Percentiles rank a stretch among this genome's conserved stretches.
Evolutionary conservation across 768 basidiomycete genomes (phyloP).

Genomic region (Megacollybia marginata): DNA sequence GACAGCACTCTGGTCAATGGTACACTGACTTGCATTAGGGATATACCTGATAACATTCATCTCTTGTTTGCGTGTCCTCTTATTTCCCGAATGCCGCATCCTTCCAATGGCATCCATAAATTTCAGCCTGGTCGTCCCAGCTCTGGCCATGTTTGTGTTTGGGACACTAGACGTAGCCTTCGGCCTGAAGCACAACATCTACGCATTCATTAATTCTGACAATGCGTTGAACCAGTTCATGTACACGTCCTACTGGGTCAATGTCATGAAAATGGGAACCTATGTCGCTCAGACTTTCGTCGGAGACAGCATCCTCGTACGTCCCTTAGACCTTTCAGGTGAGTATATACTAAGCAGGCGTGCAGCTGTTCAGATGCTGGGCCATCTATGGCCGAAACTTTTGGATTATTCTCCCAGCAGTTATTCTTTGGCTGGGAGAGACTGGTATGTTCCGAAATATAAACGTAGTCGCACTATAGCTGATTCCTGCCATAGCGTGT

Average conservation of each 20-base stretch:
- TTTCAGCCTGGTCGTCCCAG: slow-evolving; percentile 27
- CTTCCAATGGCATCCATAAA: slow-evolving; percentile 18
- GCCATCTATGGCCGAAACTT: slow-evolving; percentile 25
- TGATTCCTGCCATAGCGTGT: slow-evolving; percentile 16
- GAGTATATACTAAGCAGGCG: neutral
- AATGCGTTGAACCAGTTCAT: slow-evolving; percentile 26
- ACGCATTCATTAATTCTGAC: slow-evolving; percentile 29
- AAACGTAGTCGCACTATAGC: neutral
- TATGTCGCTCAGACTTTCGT: slow-evolving; percentile 35
- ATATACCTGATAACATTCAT: slow-evolving; percentile 30
- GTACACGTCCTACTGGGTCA: slow-evolving; percentile 29
- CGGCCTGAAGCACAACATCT: slow-evolving; percentile 31
- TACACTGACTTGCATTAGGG: slow-evolving; percentile 11
- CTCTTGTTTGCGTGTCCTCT: slow-evolving; percentile 24
- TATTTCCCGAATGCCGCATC: slow-evolving; percentile 21
- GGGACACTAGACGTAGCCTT: slow-evolving; percentile 34
- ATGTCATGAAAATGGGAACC: slow-evolving; percentile 33
- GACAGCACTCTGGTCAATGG: too few species aligned
- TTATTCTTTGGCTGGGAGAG: slow-evolving; percentile 27
- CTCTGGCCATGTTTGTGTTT: slow-evolving; percentile 31
- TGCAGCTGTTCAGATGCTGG: slow-evolving; percentile 31
- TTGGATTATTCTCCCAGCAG: slow-evolving; percentile 21
- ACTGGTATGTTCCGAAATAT: slow-evolving; percentile 4
- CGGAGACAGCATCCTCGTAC: slow-evolving; percentile 35
- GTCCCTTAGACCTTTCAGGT: neutral